Evolutionary conservation across 345 rosid species (phyloP).

Genomic region (Acer yangbiense): DNA sequence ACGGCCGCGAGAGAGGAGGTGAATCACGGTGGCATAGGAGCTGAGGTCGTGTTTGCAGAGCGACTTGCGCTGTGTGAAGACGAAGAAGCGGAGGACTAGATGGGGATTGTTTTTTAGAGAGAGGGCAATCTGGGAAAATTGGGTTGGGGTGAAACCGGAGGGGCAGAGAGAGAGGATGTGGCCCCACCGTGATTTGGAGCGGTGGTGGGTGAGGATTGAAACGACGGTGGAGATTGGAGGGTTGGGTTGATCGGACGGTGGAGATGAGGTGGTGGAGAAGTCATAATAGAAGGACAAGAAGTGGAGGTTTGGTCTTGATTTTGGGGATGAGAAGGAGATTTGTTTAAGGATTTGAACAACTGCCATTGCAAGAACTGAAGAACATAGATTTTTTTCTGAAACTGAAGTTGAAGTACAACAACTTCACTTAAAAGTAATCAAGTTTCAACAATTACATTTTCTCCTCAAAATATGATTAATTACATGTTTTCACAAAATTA

Average conservation of each 20-base stretch:
- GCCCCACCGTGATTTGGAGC: conserved; percentile 82
- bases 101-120: conserved; percentile 60
- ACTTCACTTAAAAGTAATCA: too few species aligned
- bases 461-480: too few species aligned
- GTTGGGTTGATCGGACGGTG: conserved; percentile 33
- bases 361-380: conserved; percentile 15
- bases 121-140: conserved; percentile 66
- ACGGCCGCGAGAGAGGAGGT: conserved; percentile 77
- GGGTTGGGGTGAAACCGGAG: conserved; percentile 52
- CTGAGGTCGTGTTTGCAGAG: conserved; percentile 60
- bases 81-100: conserved; percentile 70
- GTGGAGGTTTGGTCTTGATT: conserved; percentile 17
- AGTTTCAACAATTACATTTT: too few species aligned
- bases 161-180: conserved; percentile 63
- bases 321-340: conserved; percentile 12
- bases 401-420: background rate
- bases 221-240: conserved; percentile 47
- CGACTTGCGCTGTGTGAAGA: conserved; percentile 60
- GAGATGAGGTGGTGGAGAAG: conserved; percentile 31
- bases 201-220: conserved; percentile 74
- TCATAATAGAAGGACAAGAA: background rate
- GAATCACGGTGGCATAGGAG: conserved; percentile 62
- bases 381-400: background rate
- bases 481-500: too few species aligned
- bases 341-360: conserved; percentile 21